Evolutionary conservation across 2,329 filamentous ascomycete genomes (phyloP), one percentile per base, ranked within the genome.

Genomic region (Nigrospora sphaerica): DNA sequence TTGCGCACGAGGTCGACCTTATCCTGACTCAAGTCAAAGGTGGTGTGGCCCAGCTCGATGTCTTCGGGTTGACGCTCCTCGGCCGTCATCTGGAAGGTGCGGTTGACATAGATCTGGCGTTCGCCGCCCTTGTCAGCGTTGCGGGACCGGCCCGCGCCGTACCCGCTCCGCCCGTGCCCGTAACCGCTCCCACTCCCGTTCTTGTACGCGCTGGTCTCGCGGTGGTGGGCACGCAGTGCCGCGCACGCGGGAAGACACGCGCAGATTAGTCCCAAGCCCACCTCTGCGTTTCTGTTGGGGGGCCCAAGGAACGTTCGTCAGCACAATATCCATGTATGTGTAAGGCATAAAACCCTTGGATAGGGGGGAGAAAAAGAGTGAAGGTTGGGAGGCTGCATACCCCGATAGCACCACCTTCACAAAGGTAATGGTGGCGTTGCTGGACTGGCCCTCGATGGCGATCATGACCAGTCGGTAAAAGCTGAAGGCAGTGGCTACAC

Each of bases 181-280:
- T 28, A 28, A 2, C 23, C 23, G 23, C 23, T 28, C 23, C 23
- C 23, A 9, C 23, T 28, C 23, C 23, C 23, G 23, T 9, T 28
- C 23, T 28, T 28, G 4, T 10, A 6, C 53, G 38, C 33, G 16
- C 12, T 60, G 52, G 11, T 10, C 38, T 53, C n/a, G 4, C 52
- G 54, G 34, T 57, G 62, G 0, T 55, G 49, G 13, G 57, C 57
- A 4, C 53, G 53, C 46, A 61, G 47, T 2, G 53, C 52, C 32
- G 56, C 62, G 16, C 56, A 44, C n/a, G 59, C 56, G 0, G 59
- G 62, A 1, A 64, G 49, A 36, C 62, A 64, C 2, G 60, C 53
- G 44, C 59, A 63, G 17, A 63, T 61, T 14, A 64, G 52, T 3
- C 60, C 62, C 17, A 64, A 58, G 18, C 58, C 60, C 1, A 54